Base-by-base conservation (phyloP, 1,284 basidiomycete genomes). In the Leccinum subfulvum region DNA sequence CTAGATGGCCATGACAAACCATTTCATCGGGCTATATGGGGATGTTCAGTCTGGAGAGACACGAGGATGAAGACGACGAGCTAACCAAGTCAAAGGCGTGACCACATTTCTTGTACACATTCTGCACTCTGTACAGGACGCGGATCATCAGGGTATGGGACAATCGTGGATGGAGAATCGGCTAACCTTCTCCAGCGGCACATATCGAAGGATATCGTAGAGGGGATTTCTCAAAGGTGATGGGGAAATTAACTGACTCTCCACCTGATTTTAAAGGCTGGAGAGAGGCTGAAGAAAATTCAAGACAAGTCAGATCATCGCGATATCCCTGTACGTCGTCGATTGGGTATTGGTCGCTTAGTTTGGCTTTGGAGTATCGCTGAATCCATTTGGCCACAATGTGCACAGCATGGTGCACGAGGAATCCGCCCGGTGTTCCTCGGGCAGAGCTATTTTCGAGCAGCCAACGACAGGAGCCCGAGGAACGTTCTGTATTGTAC, bases 11-110 rank as follows among this genome's bases (percentile, higher is more conserved):
- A 51, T 61, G 62, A 67, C 78, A 67, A 65, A 87, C 85, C 78
- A 85, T 73, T 71, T 85, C 77, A 65, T 88, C 84, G 57, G 82
- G 81, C 87, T 88, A 67, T 54, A 55, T 60, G 56, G 35, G 33
- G n/a, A 39, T 14, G 41, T 47, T 64, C 23, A 57, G 67, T 67
- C 66, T n/a, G 66, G 64, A 66, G 63, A 59, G 57, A 70, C 59
- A 58, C 59, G 52, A 59, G 59, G 57, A 64, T 61, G 37, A 61
- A 63, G 58, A 54, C 53, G 10, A 44, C n/a, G 33, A 44, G 65
- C 83, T 64, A 66, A 90, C 89, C 77, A 84, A 67, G 68, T 83
- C 78, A 64, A 81, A 79, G 66, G 78, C 76, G 69, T 91, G 89
- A 11, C 75, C 77, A 67, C 89, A 91, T 54, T 72, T 74, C 61